A percentile compares a stretch with the other conserved stretches of the same genome.
These are phyloP conservation scores for Leccinum olivaceopallidum DNA, from an alignment of 768 basidiomycete species.

Conservation along the genomic window DNA sequence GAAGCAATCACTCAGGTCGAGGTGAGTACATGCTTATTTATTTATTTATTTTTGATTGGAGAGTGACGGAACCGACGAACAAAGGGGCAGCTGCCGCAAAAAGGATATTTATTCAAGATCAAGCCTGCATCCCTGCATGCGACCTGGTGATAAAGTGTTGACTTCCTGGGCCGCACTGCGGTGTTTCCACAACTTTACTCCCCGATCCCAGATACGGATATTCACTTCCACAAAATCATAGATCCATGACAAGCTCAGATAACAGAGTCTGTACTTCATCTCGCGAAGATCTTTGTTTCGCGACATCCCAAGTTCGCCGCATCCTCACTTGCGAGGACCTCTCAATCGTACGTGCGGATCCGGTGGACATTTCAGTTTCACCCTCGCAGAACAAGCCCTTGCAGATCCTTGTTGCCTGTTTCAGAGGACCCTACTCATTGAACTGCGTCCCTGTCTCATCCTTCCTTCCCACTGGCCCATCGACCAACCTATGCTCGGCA, in stretches of 20 bases:
- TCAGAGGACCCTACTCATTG: constrained; percentile 11
- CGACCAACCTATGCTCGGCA: constrained; percentile 2
- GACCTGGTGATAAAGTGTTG: constrained; percentile 5
- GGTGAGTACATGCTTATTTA: background rate
- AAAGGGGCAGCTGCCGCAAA: background rate
- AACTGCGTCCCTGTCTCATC: constrained; percentile 23
- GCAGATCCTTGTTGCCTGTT: constrained; percentile 25
- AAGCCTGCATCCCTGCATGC: constrained; percentile 5
- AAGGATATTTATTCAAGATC: background rate
- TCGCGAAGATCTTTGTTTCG: constrained; percentile 17
- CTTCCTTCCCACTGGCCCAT: constrained; percentile 1
- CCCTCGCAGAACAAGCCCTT: constrained; percentile 13
- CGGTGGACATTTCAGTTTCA: constrained; percentile 18
- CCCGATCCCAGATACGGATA: constrained; percentile 16
- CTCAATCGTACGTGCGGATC: constrained; percentile 17
- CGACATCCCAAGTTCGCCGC: constrained; percentile 4
- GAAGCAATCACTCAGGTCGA: constrained; percentile 9
- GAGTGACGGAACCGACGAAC: background rate
- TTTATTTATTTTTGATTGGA: background rate
- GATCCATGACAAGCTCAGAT: constrained; percentile 2
- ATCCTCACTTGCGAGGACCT: constrained; percentile 17
- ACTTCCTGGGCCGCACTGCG: background rate
- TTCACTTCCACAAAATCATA: constrained; percentile 14
- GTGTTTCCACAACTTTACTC: constrained; percentile 4
- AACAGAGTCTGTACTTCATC: constrained; percentile 15